These are phyloP conservation scores for Euryodendron excelsum DNA, from an alignment of 148 eudicot species.

Conservation along the genomic window DNA sequence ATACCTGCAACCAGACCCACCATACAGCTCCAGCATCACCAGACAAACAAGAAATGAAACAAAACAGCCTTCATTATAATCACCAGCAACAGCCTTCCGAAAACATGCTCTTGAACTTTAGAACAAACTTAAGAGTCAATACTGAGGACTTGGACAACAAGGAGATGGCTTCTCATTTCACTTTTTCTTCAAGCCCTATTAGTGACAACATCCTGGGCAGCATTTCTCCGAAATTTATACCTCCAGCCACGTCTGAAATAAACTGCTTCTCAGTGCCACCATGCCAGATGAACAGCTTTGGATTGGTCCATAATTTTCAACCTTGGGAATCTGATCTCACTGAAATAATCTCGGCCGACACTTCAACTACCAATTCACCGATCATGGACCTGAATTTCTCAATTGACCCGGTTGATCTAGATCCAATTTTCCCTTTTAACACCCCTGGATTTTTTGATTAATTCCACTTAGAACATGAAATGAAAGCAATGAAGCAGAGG, in stretches of 20 bases:
- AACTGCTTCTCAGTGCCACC: conserved; percentile 55
- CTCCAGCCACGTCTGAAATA: conserved; percentile 62
- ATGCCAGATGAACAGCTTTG: conserved; percentile 39
- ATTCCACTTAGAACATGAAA: conserved; percentile 3
- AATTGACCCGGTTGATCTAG: conserved; percentile 40
- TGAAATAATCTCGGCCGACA: conserved; percentile 55
- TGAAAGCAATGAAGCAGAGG: neutral
- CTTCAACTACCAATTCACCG: conserved; percentile 76
- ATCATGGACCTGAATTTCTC: conserved; percentile 53
- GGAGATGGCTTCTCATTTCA: conserved; percentile 40
- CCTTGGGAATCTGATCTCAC: conserved; percentile 47
- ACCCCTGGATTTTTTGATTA: conserved; percentile 38
- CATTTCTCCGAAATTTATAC: conserved; percentile 37
- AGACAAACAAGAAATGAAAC: conserved; percentile 39
- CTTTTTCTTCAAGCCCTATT: conserved; percentile 33
- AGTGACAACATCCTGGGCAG: conserved; percentile 31
- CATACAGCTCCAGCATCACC: conserved; percentile 43
- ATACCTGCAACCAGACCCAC: conserved; percentile 49
- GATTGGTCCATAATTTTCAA: conserved; percentile 34
- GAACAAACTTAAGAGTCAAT: conserved; percentile 44
- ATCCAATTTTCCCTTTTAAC: conserved; percentile 52
- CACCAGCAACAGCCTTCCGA: conserved; percentile 28
- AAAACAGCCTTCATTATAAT: conserved; percentile 18
- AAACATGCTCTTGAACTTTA: conserved; percentile 35
- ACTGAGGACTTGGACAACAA: conserved; percentile 36